Evolutionary conservation across 2,329 filamentous ascomycete genomes (phyloP).

Genomic region (Pseudogymnoascus sp.): DNA sequence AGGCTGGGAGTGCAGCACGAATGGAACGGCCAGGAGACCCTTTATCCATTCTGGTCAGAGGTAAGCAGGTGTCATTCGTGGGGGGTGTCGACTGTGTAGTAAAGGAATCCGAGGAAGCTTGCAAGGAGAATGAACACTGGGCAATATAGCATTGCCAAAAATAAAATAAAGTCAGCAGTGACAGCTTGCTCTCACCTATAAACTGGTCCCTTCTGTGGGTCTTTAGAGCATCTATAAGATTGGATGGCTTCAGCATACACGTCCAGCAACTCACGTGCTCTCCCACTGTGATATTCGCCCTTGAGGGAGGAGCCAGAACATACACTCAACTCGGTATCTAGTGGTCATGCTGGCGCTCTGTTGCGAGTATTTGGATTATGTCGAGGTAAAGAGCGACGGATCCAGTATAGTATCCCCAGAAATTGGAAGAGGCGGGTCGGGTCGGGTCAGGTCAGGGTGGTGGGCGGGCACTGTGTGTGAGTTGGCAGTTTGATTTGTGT

Average conservation of each 20-base stretch:
- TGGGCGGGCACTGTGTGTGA: neutral
- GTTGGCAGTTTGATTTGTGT: neutral
- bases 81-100: neutral
- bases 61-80: conserved; percentile 6
- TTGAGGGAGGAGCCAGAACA: conserved; percentile 26
- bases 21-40: conserved; percentile 84
- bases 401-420: neutral
- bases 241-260: neutral
- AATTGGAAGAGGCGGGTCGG: neutral
- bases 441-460: neutral
- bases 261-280: conserved; percentile 12
- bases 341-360: conserved; percentile 43
- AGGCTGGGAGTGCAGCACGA: conserved; percentile 92
- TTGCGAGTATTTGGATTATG: neutral
- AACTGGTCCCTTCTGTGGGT: conserved; percentile 88
- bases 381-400: neutral
- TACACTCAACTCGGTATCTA: conserved; percentile 66
- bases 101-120: neutral
- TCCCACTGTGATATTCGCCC: conserved; percentile 2
- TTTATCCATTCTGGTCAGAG: conserved; percentile 79
- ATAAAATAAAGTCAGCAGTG: neutral
- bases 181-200: conserved; percentile 47
- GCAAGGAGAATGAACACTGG: neutral
- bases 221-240: conserved; percentile 53
- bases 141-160: neutral